Evolutionary conservation across 2,329 filamentous ascomycete species (phyloP).

Genomic region (Pseudopithomyces chartarum): DNA sequence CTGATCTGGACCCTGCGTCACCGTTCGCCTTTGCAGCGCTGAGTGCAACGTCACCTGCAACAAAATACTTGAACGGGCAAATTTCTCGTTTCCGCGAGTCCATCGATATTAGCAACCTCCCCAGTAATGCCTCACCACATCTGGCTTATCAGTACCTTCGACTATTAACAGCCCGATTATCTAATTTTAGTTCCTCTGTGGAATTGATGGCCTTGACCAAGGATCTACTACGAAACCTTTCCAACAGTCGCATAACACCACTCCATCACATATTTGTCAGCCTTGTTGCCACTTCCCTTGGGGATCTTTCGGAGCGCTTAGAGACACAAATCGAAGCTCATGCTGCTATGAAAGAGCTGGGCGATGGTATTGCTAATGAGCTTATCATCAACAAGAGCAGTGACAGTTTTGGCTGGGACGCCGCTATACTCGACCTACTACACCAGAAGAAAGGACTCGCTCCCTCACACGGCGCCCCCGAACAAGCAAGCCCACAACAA

Average conservation of each 20-base stretch:
- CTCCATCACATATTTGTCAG: slow-evolving; percentile 44
- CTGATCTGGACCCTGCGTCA: slow-evolving; percentile 35
- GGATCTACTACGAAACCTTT: slow-evolving; percentile 35
- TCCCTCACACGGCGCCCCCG: slow-evolving; percentile 22
- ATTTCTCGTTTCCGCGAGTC: slow-evolving; percentile 39
- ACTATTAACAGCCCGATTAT: slow-evolving; percentile 38
- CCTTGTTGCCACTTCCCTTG: slow-evolving; percentile 41
- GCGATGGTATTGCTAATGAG: slow-evolving; percentile 36
- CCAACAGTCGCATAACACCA: slow-evolving; percentile 33
- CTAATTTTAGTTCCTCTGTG: slow-evolving; percentile 26
- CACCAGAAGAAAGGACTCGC: slow-evolving; percentile 35
- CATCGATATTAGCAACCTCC: slow-evolving; percentile 34
- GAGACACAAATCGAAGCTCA: slow-evolving; percentile 44
- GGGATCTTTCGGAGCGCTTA: slow-evolving; percentile 39
- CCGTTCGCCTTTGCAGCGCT: slow-evolving; percentile 32
- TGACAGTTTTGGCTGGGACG: slow-evolving; percentile 42
- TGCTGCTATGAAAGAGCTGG: slow-evolving; percentile 43
- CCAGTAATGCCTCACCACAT: slow-evolving; percentile 35
- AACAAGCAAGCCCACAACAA: slow-evolving; percentile 33
- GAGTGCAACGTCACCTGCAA: slow-evolving; percentile 30
- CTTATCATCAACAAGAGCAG: slow-evolving; percentile 36
- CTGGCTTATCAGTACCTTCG: slow-evolving; percentile 45
- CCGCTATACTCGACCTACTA: slow-evolving; percentile 37
- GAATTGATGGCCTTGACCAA: slow-evolving; percentile 35
- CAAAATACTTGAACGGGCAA: slow-evolving; percentile 35